Percentiles rank a stretch among this genome's conserved stretches.
phyloP scores from a whole-genome alignment of 2,329 filamentous ascomycete genomes.

The Colletotrichum sp. region DNA sequence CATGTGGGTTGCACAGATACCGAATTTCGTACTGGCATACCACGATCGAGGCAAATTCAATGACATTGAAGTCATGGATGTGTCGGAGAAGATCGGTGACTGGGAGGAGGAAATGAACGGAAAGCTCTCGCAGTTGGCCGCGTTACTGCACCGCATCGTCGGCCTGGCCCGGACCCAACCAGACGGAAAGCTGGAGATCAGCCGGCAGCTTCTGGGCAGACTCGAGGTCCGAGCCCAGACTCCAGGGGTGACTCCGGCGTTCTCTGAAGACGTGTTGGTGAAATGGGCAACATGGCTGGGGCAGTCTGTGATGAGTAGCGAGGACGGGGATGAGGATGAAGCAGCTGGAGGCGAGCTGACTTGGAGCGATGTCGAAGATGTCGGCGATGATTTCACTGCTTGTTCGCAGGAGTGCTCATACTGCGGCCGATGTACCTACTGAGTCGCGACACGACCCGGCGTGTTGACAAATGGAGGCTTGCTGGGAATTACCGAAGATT shows the following conservation, averaged over 20 bases:
- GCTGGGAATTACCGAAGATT: background rate
- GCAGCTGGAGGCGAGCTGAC: background rate
- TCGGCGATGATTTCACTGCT: constrained; percentile 11
- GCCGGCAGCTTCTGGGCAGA: background rate
- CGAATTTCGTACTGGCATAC: constrained; percentile 44
- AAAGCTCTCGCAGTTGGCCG: constrained; percentile 33
- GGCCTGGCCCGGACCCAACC: background rate
- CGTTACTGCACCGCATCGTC: constrained; percentile 21
- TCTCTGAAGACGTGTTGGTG: background rate
- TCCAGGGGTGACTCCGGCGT: background rate
- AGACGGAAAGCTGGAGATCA: constrained; percentile 7
- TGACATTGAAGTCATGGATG: constrained; percentile 36
- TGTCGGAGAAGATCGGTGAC: constrained; percentile 9
- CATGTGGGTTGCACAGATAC: constrained; percentile 43
- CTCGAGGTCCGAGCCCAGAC: background rate
- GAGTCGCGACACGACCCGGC: background rate
- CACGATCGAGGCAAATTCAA: constrained; percentile 26
- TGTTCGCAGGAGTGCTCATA: constrained; percentile 18
- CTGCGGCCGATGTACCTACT: constrained; percentile 19
- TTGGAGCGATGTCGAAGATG: background rate
- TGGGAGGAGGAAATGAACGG: constrained; percentile 40
- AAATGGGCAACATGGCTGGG: constrained; percentile 3
- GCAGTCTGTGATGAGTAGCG: background rate
- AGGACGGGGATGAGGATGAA: background rate
- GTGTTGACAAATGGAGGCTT: background rate